Percentiles rank a stretch among this genome's conserved stretches.
These are phyloP conservation scores for Megacollybia marginata DNA, from an alignment of 768 basidiomycete genomes.

Conservation along the genomic window DNA sequence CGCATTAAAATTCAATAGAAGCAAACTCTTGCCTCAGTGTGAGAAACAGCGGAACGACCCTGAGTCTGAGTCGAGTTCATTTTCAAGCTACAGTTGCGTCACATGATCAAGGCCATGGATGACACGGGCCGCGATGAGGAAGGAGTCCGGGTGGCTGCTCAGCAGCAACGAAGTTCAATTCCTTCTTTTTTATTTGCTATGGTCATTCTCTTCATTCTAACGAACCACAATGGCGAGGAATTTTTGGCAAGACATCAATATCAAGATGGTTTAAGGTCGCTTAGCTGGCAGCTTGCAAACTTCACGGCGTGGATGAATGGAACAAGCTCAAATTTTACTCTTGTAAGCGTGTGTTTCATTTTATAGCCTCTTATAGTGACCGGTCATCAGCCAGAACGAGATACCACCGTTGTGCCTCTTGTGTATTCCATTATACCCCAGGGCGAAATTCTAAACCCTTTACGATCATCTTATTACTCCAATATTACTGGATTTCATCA, in stretches of 20 bases:
- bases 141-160: conserved; percentile 20
- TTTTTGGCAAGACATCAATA: conserved; percentile 56
- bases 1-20: too few relatives aligned
- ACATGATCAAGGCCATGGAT: conserved; percentile 12
- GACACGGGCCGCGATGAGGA: conserved; percentile 29
- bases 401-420: conserved; percentile 35
- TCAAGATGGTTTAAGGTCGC: conserved; percentile 50
- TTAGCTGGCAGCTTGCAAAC: conserved; percentile 60
- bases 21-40: too few relatives aligned
- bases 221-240: conserved; percentile 66
- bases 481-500: conserved; percentile 79
- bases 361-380: background rate
- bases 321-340: conserved; percentile 53
- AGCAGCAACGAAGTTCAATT: conserved; percentile 51
- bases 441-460: conserved; percentile 36
- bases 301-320: conserved; percentile 73
- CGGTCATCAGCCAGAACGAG: conserved; percentile 36
- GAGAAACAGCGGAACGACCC: too few relatives aligned
- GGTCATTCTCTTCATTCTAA: conserved; percentile 74
- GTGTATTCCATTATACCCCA: conserved; percentile 40
- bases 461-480: conserved; percentile 50
- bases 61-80: too few relatives aligned
- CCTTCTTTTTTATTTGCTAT: conserved; percentile 69
- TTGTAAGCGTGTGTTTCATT: conserved; percentile 35
- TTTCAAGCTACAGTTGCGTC: background rate